These are phyloP conservation scores for Beta vulgaris DNA, from an alignment of 148 eudicot genomes.

Conservation along the genomic window DNA sequence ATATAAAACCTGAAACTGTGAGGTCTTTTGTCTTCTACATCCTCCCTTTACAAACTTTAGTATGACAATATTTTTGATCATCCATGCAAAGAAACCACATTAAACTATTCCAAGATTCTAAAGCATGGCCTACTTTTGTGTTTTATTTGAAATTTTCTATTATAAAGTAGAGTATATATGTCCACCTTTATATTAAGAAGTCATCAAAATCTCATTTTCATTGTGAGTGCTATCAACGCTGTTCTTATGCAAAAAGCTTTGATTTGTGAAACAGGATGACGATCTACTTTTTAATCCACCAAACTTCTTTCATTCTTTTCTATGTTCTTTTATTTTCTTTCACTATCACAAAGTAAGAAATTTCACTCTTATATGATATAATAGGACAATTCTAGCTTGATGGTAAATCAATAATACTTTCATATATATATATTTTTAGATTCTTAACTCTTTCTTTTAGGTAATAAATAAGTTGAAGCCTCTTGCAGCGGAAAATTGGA, in stretches of 20 bases:
- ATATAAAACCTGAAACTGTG: too few relatives aligned
- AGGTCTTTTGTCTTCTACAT: too few relatives aligned
- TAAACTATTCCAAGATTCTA: constrained; percentile 20
- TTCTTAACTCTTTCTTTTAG: too few relatives aligned
- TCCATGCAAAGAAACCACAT: not conserved
- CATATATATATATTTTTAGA: too few relatives aligned
- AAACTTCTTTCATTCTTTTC: not conserved
- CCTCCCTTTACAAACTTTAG: not conserved
- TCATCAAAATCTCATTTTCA: not conserved
- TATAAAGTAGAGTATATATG: not conserved
- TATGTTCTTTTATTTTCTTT: not conserved
- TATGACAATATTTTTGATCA: not conserved
- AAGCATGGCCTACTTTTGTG: not conserved
- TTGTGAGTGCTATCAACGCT: constrained; percentile 18
- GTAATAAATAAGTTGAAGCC: too few relatives aligned
- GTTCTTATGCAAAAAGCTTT: constrained; percentile 8
- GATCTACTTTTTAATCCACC: constrained; percentile 3
- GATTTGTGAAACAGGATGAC: constrained; percentile 17
- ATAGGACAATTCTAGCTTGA: not conserved
- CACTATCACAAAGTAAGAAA: not conserved
- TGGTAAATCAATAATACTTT: too few relatives aligned
- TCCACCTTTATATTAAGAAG: not conserved
- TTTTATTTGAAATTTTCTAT: too few relatives aligned
- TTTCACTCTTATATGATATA: not conserved
- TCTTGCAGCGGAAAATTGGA: too few relatives aligned